Evolutionary conservation across 768 basidiomycete species (phyloP), one percentile per base, ranked within the genome.

Genomic region (Mycena crocata): DNA sequence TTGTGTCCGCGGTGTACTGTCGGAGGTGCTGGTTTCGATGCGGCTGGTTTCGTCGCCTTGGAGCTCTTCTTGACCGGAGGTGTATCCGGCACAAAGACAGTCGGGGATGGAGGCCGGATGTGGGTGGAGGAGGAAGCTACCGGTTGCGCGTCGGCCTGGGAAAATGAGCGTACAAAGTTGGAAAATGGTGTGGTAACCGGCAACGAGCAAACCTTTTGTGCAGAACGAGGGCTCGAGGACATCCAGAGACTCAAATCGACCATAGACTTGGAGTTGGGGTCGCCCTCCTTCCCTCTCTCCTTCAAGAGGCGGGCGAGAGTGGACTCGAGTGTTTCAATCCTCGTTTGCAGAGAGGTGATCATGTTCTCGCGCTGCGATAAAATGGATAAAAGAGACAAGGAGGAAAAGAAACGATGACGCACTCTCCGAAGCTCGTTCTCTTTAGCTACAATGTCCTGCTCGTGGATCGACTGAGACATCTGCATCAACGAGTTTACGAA

Each of bases 361-460:
- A 80, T 71, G 58, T 81, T 84, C 51, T 88, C 86, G 62, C 85
- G 83, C 88, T 89, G 65, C 5, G 42, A 56, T 42, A 40, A 23
- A 34, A 50, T 63, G 32, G 57, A 58, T 40, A 10, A 57, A 45
- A 57, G 39, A 68, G 48, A 35, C 50, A 17, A 19, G 55, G 42
- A 56, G 21, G 31, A 50, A 61, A 42, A n/a, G 56, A 42, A 34
- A 44, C 26, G 4, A 49, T 2, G 28, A 75, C 80, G 45, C 66
- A 88, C 88, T 66, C 84, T 80, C 64, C 83, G 84, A 31, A 90
- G 80, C 59, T 89, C 87, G 68, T 89, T 88, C 56, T 80, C 80
- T 72, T 89, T 89, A 28, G 78, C 80, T 32, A 89, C 82, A 39
- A 84, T 77, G 21, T 85, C 84, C 56, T 87, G 82, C 66, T 88